Evolutionary conservation across 2,329 filamentous ascomycete genomes (phyloP), one percentile per base, ranked within the genome.

Genomic region (Macrophomina pseudophaseolina): DNA sequence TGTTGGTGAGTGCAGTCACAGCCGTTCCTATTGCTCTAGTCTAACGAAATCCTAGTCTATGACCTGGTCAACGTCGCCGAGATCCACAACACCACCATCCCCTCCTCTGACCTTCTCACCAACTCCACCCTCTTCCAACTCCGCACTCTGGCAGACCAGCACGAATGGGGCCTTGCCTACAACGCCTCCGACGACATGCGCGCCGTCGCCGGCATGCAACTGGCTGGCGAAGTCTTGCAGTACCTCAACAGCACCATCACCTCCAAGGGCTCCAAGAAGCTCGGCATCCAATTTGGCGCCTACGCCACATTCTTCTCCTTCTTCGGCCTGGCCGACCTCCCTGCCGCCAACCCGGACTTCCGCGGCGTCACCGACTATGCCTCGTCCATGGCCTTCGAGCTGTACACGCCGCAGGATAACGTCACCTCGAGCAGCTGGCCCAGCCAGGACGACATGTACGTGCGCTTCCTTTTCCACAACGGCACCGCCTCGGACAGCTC

Each of bases 101-200:
- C 86, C 48, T 73, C 74, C 32, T 84, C 85, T 3, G 74, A 80
- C 30, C 75, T 86, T 62, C 82, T 91, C 53, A 84, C 94, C 68
- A 90, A 88, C 54, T 72, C 81, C 44, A 85, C 85, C 32, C 82
- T 92, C 65, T 75, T 81, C 71, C 87, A 91, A 75, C 86, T 95
- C 66, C 85, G 86, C 71, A 85, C 86, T n/a, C 87, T 95, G 38
- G 93, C 94, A 71, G 88, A 94, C 75, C 81, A 83, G 67, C 91
- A 95, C 78, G 91, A 97, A 78, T 97, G 87, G 83, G 90, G 89
- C 73, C 87, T 95, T 14, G 92, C 92, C 64, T 96, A 90, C 86
- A 94, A 96, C 80, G 79, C 82, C 70, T 81, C 85, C 52, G 80
- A 80, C 76, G 52, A 78, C 69, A 77, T 78, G 66, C 81, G 83